Evolutionary conservation across 2,329 filamentous ascomycete genomes (phyloP).

Genomic region (Xylaria sp.): DNA sequence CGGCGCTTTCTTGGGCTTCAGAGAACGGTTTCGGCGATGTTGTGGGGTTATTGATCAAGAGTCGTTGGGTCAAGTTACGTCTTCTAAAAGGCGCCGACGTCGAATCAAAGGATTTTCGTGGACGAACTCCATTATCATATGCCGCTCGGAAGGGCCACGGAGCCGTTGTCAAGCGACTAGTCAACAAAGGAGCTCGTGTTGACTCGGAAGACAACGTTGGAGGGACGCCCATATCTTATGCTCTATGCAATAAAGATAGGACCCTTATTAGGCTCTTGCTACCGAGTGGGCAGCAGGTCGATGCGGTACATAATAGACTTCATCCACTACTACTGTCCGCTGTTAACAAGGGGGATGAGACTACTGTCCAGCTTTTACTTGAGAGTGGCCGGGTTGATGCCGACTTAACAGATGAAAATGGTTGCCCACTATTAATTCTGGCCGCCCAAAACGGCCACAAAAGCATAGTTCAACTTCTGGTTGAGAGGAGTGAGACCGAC

Average conservation of each 20-base stretch:
- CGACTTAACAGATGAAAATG: no score
- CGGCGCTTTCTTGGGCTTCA: constrained; percentile 32
- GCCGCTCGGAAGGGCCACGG: constrained; percentile 16
- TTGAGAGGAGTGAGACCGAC: no score
- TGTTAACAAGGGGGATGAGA: neutral
- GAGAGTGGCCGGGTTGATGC: constrained; percentile 1
- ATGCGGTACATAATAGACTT: neutral
- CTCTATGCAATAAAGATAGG: constrained; percentile 1
- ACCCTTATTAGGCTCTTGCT: neutral
- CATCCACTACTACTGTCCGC: neutral
- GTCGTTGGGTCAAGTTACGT: no score
- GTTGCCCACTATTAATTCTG: no score
- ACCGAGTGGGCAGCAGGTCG: neutral
- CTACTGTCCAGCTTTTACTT: neutral
- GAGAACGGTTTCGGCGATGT: constrained; percentile 5
- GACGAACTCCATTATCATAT: constrained; percentile 11
- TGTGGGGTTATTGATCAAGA: constrained; percentile 16
- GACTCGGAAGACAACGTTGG: constrained; percentile 5
- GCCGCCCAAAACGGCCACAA: no score
- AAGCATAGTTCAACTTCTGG: no score
- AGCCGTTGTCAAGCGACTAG: constrained; percentile 14
- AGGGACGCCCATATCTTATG: constrained; percentile 14
- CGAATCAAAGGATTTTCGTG: neutral
- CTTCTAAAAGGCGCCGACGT: no score
- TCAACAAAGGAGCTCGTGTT: constrained; percentile 28